Percentiles rank a stretch among this genome's conserved stretches.
Evolutionary conservation across 371 early-diverging fungal species (phyloP).

Genomic region (Capillidium heterosporum): DNA sequence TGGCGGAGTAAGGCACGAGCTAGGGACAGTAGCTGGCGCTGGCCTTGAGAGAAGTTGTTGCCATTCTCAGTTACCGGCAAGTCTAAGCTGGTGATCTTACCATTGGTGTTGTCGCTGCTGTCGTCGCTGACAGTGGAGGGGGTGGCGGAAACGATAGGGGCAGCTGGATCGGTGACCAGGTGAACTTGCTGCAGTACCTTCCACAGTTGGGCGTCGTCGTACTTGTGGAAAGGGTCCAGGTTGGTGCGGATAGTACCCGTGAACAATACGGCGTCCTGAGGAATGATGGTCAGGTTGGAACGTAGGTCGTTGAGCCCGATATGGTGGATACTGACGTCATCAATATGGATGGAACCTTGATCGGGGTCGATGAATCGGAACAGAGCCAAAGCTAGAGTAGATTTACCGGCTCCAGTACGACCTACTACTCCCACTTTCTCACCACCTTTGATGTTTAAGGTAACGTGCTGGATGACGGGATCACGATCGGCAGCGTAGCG

Average conservation of each 20-base stretch:
- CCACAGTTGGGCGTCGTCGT: conserved; percentile 47
- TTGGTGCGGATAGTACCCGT: conserved; percentile 43
- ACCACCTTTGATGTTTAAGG: conserved; percentile 23
- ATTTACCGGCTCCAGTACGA: conserved; percentile 42
- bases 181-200: conserved; percentile 28
- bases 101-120: conserved; percentile 8
- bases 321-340: conserved; percentile 39
- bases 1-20: conserved; percentile 53
- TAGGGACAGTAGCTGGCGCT: conserved; percentile 61
- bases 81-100: conserved; percentile 18
- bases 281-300: conserved; percentile 40
- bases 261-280: conserved; percentile 52
- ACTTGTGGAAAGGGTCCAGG: conserved; percentile 39
- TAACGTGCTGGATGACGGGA: conserved; percentile 32
- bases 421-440: conserved; percentile 48
- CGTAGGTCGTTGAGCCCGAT: conserved; percentile 44
- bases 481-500: conserved; percentile 37
- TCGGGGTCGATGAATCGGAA: conserved; percentile 48
- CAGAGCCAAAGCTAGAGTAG: conserved; percentile 40
- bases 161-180: conserved; percentile 13
- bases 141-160: neutral
- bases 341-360: conserved; percentile 39
- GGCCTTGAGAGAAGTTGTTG: conserved; percentile 55
- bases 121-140: neutral
- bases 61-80: conserved; percentile 42